Conservation (phyloP, 106 monocot species). For the Dioscorea alata region DNA sequence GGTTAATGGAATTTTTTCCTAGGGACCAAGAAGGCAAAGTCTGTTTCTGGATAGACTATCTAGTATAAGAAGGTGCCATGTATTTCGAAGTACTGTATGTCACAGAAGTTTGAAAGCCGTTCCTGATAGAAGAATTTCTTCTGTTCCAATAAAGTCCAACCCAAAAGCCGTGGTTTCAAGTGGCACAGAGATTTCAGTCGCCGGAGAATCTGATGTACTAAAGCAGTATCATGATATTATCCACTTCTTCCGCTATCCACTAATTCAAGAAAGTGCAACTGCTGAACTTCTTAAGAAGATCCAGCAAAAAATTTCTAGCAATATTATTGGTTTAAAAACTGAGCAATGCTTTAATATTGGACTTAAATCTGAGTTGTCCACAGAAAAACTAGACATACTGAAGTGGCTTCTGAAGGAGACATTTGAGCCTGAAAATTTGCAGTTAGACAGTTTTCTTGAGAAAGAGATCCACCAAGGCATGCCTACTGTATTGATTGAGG, state of each 20-base stretch:
- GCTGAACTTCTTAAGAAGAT: slow-evolving; percentile 61
- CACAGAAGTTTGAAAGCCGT: background rate
- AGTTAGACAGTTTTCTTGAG: slow-evolving; percentile 55
- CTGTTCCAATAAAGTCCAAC: background rate
- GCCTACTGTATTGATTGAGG: slow-evolving; percentile 50
- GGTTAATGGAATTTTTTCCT: too few species aligned
- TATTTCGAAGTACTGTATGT: slow-evolving; percentile 1
- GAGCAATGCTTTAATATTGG: slow-evolving; percentile 95
- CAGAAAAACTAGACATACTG: slow-evolving; percentile 59
- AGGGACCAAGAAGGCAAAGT: slow-evolving; percentile 15
- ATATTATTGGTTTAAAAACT: slow-evolving; percentile 49
- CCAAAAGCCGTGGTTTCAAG: slow-evolving; percentile 49
- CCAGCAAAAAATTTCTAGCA: slow-evolving; percentile 52
- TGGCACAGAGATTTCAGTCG: slow-evolving; percentile 20
- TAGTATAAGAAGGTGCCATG: slow-evolving; percentile 2
- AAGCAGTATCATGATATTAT: slow-evolving; percentile 25
- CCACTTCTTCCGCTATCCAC: slow-evolving; percentile 74
- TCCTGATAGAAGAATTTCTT: background rate
- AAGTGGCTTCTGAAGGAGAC: slow-evolving; percentile 84
- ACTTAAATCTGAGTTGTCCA: slow-evolving; percentile 24
- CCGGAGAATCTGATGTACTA: slow-evolving; percentile 4
- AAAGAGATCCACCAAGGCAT: slow-evolving; percentile 14
- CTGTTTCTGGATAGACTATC: background rate
- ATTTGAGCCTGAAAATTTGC: slow-evolving; percentile 81
- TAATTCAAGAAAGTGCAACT: slow-evolving; percentile 62